Evolutionary conservation across 768 basidiomycete species (phyloP).

Genomic region (Leccinum boreale): DNA sequence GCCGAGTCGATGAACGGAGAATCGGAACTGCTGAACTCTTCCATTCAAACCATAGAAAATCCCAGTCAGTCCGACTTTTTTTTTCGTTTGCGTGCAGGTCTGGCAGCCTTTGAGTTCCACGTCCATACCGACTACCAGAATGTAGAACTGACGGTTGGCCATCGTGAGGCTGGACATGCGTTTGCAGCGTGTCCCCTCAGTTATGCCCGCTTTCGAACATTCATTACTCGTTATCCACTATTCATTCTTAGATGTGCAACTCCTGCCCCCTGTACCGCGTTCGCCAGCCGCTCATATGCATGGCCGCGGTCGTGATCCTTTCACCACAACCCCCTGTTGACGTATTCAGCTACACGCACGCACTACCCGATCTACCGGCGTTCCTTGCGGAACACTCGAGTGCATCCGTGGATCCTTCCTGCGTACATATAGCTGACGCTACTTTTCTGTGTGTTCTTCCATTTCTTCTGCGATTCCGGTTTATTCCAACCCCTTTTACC

Average conservation of each 20-base stretch:
- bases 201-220: background rate
- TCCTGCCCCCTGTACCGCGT: conserved; percentile 16
- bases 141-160: background rate
- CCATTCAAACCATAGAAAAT: background rate
- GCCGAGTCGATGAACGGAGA: background rate
- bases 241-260: conserved; percentile 8
- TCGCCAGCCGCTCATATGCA: conserved; percentile 13
- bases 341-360: conserved; percentile 9
- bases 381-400: conserved; percentile 15
- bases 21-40: background rate
- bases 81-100: background rate
- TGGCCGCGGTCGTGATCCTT: conserved; percentile 2
- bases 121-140: background rate
- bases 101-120: background rate
- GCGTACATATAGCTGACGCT: conserved; percentile 22
- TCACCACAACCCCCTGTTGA: conserved; percentile 6
- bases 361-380: conserved; percentile 7
- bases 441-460: conserved; percentile 7
- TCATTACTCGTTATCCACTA: conserved; percentile 14
- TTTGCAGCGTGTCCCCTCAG: conserved; percentile 13
- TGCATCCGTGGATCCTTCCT: conserved; percentile 7
- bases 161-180: conserved; percentile 3
- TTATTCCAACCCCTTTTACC: background rate
- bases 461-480: conserved; percentile 10
- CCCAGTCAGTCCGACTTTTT: background rate